Evolutionary conservation across 228 moss, liverwort and hornwort genomes (phyloP), one percentile per base, ranked within the genome.

Genomic region (Sphagnum magellanicum): DNA sequence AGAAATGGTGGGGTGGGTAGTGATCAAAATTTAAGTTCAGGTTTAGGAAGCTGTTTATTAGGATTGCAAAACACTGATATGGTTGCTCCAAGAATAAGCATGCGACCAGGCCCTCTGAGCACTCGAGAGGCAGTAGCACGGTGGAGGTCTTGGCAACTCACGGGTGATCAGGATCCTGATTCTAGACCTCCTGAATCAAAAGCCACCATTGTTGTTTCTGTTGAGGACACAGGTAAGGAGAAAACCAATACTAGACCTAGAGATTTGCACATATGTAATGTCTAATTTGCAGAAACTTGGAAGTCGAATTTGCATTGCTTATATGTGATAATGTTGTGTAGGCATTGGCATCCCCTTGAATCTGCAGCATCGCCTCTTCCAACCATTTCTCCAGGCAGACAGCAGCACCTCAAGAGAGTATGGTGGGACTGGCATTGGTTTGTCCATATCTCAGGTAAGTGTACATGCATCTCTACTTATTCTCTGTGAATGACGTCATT

Each of bases 391-490:
- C 63, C 90, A 92, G 70, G 88, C 81, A 15, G 90, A 92, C 50
- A 88, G 69, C 69, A 92, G 84, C 72, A 79, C 81, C 59, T 77
- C 83, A 67, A 81, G 91, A 70, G 92, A 96, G 52, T 83, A 86
- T 68, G 91, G 92, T 32, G 95, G 89, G 60, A 96, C 91, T 49
- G 91, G 92, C 61, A 91, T 96, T 74, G 92, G 95, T 53, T 82
- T 92, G 67, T 92, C 91, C 50, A 91, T 96, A 57, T 88, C 84
- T 51, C 87, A 96, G 82, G 88, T 91, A 48, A 60, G 68, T 57
- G 67, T 15, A 67, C 59, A 50, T 55, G 8, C 11, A 48, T 48
- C 48, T 50, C 50, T 65, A 11, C 12, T 55, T 8, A 6, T 51
- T 67, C 15, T 50, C 49, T 52, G 49, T 13, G 4, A 32, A 32